These are phyloP conservation scores for Pleurotus eryngii DNA, from an alignment of 768 basidiomycete species.

Conservation along the genomic window DNA sequence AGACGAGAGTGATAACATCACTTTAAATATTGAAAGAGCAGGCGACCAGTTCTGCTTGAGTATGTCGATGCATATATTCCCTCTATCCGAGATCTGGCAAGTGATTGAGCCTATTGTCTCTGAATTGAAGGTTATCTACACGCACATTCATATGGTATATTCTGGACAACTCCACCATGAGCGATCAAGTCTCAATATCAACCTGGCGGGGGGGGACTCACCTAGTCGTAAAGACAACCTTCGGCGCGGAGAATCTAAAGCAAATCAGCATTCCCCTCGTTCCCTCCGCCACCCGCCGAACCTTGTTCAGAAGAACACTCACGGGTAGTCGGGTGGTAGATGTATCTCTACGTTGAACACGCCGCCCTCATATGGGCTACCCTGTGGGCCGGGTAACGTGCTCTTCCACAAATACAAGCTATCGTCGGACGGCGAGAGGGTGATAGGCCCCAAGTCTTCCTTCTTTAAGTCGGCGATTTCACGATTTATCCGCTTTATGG, in stretches of 20 bases:
- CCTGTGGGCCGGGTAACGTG: slow-evolving; percentile 77
- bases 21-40: slow-evolving; percentile 90
- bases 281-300: not conserved
- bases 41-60: slow-evolving; percentile 95
- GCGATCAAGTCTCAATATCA: not conserved
- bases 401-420: slow-evolving; percentile 74
- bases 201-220: slow-evolving; percentile 22
- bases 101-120: too few relatives aligned
- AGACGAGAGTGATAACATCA: slow-evolving; percentile 89
- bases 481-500: slow-evolving; percentile 79
- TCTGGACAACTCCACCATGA: slow-evolving; percentile 29
- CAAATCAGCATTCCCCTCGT: not conserved
- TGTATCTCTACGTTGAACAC: slow-evolving; percentile 65
- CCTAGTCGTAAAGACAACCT: slow-evolving; percentile 73
- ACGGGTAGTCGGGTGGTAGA: slow-evolving; percentile 80
- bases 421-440: slow-evolving; percentile 60
- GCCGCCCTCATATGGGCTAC: slow-evolving; percentile 80
- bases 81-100: slow-evolving; percentile 64
- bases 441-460: slow-evolving; percentile 76
- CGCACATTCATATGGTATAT: slow-evolving; percentile 86
- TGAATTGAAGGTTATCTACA: not conserved
- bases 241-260: slow-evolving; percentile 73
- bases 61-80: slow-evolving; percentile 84
- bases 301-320: slow-evolving; percentile 22
- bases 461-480: slow-evolving; percentile 80